phyloP scores from a whole-genome alignment of 2,329 filamentous ascomycete species.

The Emmonsiellopsis sp. region DNA sequence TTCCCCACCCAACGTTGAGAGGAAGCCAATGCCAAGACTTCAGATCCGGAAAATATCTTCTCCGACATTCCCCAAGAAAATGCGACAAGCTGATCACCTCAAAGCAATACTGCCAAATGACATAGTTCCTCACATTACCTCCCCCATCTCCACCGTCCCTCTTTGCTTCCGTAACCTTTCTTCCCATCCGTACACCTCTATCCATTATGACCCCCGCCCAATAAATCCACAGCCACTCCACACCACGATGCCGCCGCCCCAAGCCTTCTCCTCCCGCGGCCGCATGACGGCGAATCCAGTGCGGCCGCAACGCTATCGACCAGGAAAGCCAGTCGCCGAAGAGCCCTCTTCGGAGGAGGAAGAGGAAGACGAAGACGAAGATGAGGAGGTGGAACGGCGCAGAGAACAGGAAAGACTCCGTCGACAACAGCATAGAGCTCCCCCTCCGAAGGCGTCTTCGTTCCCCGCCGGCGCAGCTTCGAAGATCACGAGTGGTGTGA shows the following conservation, averaged over 20 bases:
- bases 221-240: neutral
- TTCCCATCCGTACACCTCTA: too few relatives aligned
- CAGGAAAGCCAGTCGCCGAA: constrained; percentile 61
- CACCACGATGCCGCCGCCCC: constrained; percentile 32
- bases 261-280: constrained; percentile 29
- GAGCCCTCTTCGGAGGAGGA: constrained; percentile 42
- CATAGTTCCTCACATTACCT: too few relatives aligned
- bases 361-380: constrained; percentile 46
- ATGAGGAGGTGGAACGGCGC: constrained; percentile 45
- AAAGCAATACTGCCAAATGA: too few relatives aligned
- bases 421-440: constrained; percentile 39
- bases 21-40: too few relatives aligned
- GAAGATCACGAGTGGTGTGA: constrained; percentile 23
- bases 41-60: too few relatives aligned
- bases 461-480: constrained; percentile 24
- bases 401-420: constrained; percentile 24
- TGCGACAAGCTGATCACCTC: too few relatives aligned
- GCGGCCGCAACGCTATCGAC: constrained; percentile 68
- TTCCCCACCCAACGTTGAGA: too few relatives aligned
- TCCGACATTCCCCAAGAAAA: too few relatives aligned
- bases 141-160: too few relatives aligned
- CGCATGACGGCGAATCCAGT: constrained; percentile 90
- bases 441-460: constrained; percentile 32
- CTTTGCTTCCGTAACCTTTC: too few relatives aligned
- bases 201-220: too few relatives aligned